Evolutionary conservation across 164 flowering plant genomes (phyloP).

Genomic region (Santalum album): DNA sequence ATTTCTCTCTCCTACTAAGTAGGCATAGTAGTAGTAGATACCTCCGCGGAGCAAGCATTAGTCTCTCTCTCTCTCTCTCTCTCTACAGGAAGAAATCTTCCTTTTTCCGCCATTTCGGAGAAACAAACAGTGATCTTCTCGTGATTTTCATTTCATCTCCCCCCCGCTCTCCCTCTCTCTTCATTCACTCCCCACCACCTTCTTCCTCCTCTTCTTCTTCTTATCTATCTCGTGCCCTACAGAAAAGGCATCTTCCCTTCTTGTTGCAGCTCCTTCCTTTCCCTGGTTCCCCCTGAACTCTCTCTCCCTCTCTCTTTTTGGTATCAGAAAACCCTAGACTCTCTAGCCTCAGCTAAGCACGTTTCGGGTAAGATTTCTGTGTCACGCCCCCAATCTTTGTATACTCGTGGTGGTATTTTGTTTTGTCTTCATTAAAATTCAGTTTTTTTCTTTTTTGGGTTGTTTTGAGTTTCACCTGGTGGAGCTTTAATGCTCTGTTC

Average conservation of each 20-base stretch:
- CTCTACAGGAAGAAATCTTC: background rate
- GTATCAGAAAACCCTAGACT: no score
- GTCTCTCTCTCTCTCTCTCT: background rate
- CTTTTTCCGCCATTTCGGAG: conserved; percentile 1
- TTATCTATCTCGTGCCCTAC: background rate
- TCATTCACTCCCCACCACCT: conserved; percentile 9
- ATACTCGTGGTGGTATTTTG: no score
- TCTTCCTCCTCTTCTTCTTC: background rate
- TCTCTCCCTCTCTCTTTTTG: conserved; percentile 4
- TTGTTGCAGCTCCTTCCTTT: background rate
- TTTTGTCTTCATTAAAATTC: no score
- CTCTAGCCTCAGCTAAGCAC: no score
- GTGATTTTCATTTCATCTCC: conserved; percentile 17
- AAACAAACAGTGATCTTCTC: conserved; percentile 17
- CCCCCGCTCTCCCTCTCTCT: conserved; percentile 8
- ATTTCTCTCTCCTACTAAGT: conserved; percentile 9
- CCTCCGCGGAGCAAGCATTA: no score
- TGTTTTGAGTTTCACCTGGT: no score
- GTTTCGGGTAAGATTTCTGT: no score
- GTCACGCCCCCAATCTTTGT: no score
- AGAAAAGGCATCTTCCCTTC: background rate
- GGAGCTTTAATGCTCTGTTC: no score
- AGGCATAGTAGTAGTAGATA: no score
- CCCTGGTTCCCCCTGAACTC: background rate
- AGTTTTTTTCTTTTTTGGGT: no score